Conservation (phyloP, 2,329 filamentous ascomycete genomes). For the Colletotrichum sojae region DNA sequence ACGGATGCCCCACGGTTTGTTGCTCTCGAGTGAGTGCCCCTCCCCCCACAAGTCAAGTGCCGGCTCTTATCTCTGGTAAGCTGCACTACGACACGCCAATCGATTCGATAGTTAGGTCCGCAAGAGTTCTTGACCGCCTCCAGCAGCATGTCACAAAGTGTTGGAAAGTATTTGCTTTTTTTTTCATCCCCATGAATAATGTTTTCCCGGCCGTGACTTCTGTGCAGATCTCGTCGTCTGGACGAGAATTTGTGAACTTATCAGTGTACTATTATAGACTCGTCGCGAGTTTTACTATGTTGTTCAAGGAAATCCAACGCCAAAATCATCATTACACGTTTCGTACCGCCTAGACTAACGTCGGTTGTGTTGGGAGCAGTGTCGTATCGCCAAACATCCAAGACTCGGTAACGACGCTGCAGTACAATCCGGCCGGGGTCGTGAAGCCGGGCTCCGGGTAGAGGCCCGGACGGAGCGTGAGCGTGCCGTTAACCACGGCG, state of each 20-base stretch:
- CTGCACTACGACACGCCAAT: constrained; percentile 9
- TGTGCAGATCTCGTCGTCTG: too few species aligned
- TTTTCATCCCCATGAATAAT: background rate
- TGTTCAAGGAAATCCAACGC: too few species aligned
- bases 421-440: constrained; percentile 16
- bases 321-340: background rate
- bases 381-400: constrained; percentile 35
- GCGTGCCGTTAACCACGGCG: constrained; percentile 29
- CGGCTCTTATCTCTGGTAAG: constrained; percentile 15
- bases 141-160: background rate
- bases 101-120: background rate
- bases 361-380: constrained; percentile 14
- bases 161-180: background rate
- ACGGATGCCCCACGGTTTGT: background rate
- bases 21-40: background rate
- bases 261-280: too few species aligned
- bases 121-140: background rate
- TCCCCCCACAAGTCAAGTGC: constrained; percentile 4
- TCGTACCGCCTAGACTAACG: background rate
- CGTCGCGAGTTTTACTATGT: too few species aligned
- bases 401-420: constrained; percentile 30
- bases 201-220: too few species aligned
- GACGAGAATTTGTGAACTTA: too few species aligned
- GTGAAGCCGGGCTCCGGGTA: constrained; percentile 24
- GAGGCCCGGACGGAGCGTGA: constrained; percentile 32